These are phyloP conservation scores for Brasilioporus rufonigricans DNA, from an alignment of 768 basidiomycete genomes.

Conservation along the genomic window DNA sequence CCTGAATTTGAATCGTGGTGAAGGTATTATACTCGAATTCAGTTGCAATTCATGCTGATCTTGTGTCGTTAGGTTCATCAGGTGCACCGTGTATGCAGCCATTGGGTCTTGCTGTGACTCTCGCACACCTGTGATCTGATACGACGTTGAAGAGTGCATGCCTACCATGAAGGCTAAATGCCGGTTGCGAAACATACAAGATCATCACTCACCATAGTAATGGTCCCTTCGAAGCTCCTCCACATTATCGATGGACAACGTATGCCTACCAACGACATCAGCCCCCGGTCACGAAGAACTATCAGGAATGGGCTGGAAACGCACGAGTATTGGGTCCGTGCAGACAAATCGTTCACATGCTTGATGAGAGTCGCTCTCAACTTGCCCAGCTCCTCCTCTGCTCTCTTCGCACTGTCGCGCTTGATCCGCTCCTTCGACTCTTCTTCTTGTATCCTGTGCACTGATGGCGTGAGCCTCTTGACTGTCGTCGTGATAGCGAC, in stretches of 20 bases:
- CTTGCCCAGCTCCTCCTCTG: background rate
- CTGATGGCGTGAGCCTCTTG: background rate
- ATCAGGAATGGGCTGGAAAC: background rate
- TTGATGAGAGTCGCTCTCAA: background rate
- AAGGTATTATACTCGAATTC: slow-evolving; percentile 20
- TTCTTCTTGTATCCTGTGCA: background rate
- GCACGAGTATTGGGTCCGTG: background rate
- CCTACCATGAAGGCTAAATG: background rate
- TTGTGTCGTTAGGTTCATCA: slow-evolving; percentile 28
- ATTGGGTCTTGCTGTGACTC: slow-evolving; percentile 15
- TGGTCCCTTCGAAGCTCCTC: background rate
- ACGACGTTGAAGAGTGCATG: background rate
- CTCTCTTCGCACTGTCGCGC: background rate
- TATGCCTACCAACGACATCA: slow-evolving; percentile 5
- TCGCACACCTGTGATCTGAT: slow-evolving; percentile 3
- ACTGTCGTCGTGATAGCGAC: background rate
- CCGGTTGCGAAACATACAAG: too few species aligned
- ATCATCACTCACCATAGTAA: background rate
- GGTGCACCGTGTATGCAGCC: slow-evolving; percentile 20
- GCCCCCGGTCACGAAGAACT: background rate
- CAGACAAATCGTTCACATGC: background rate
- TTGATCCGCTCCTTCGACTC: background rate
- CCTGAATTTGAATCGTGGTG: slow-evolving; percentile 16
- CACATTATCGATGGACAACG: background rate
- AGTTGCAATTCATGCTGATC: slow-evolving; percentile 29